Evolutionary conservation across 768 basidiomycete genomes (phyloP).

Genomic region (Leccinum incarnatum): DNA sequence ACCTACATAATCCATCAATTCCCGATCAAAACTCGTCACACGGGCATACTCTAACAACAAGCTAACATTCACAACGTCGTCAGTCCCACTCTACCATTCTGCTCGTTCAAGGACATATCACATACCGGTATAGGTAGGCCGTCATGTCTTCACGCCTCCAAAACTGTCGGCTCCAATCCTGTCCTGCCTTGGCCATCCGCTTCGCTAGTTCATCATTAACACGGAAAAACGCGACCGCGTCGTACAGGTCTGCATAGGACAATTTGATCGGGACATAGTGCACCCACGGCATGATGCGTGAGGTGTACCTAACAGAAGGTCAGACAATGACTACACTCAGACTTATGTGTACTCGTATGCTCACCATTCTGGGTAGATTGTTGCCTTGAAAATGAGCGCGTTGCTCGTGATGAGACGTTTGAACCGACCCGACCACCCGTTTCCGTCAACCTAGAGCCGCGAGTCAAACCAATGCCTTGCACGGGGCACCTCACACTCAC

Average conservation of each 20-base stretch:
- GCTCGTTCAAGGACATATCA: background rate
- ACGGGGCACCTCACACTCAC: conserved; percentile 31
- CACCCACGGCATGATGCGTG: conserved; percentile 63
- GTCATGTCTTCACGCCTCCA: conserved; percentile 63
- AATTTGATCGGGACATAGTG: conserved; percentile 72
- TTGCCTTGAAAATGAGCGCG: too few species aligned
- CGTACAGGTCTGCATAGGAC: conserved; percentile 66
- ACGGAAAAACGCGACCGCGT: conserved; percentile 70
- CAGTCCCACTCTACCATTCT: background rate
- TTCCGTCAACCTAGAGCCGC: conserved; percentile 40
- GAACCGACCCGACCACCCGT: too few species aligned
- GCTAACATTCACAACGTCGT: conserved; percentile 24
- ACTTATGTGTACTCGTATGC: too few species aligned
- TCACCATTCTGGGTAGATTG: too few species aligned
- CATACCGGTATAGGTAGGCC: conserved; percentile 58
- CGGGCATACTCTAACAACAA: conserved; percentile 55
- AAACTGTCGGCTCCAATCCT: conserved; percentile 52
- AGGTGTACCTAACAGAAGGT: conserved; percentile 42
- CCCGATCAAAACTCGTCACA: conserved; percentile 46
- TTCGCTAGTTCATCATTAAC: conserved; percentile 59
- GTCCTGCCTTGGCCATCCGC: conserved; percentile 55
- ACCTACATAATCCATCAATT: conserved; percentile 37
- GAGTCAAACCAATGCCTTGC: background rate
- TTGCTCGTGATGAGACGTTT: too few species aligned
- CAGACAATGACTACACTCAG: background rate